Evolutionary conservation across 1,284 basidiomycete species (phyloP), one percentile per base, ranked within the genome.

Genomic region (Tausonia pullulans): DNA sequence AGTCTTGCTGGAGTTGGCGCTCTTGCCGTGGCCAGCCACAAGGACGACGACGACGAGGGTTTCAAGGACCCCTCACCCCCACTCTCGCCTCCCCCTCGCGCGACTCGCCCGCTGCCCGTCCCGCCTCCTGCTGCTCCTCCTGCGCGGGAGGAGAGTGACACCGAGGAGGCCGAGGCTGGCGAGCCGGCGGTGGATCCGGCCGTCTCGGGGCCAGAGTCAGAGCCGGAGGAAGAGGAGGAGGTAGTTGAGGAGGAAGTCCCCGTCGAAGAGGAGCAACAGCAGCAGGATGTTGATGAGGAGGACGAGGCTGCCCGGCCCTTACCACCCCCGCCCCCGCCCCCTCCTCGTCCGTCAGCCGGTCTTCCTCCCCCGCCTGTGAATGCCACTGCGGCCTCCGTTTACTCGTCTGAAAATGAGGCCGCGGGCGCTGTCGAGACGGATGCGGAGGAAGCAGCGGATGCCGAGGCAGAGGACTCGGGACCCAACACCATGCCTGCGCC

Each of bases 131-230:
- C 70, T 1, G 49, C 60, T 5, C 67, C 67, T n/a, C 69, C 65
- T 16, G 56, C 70, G 1, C 41, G 68, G 40, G 64, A 70, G 11
- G 72, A 70, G 10, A 60, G 69, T 10, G 70, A 71, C 27, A 70
- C 70, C 2, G 69, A 68, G 10, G 71, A 72, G 40, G 73, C 70
- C 9, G 71, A 72, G 11, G 43, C 61, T 7, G 71, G 70, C 50
- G 60, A 50, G 10, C 64, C 61, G n/a, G 66, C 53, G 40, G 57
- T 16, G 14, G 53, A 14, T 10, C 27, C 6, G 39, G 58, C 58
- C 16, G 58, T 43, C 43, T 49, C 46, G 1, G 58, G 39, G 40
- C 46, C 43, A 9, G 64, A 59, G 5, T 53, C 63, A 5, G 63
- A 55, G 3, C 45, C 40, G 41, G 46, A 39, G 10, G 50, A 55